Conservation (phyloP, 75 land plant species). For the Sequoia sempervirens region DNA sequence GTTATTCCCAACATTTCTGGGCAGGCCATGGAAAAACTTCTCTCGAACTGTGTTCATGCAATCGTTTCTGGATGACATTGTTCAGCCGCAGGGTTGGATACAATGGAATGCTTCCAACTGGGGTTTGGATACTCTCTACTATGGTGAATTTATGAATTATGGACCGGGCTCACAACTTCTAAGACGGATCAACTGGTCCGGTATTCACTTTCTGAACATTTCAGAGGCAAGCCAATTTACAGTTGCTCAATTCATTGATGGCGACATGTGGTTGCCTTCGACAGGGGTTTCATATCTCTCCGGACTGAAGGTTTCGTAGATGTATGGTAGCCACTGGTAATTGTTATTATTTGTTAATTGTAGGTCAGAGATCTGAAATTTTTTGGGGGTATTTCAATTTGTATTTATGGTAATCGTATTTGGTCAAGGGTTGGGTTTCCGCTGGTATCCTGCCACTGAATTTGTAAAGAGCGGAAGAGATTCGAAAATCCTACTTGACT, state of each 20-base stretch:
- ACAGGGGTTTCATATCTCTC: slow-evolving; percentile 31
- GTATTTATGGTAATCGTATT: not conserved
- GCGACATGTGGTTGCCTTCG: slow-evolving; percentile 29
- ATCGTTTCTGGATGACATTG: slow-evolving; percentile 11
- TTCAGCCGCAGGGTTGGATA: slow-evolving; percentile 9
- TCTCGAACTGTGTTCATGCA: slow-evolving; percentile 13
- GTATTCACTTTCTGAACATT: slow-evolving; percentile 44
- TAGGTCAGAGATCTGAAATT: not conserved
- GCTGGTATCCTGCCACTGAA: too few species aligned
- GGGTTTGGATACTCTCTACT: slow-evolving; percentile 11
- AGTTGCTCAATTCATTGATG: slow-evolving; percentile 36
- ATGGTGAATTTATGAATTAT: slow-evolving; percentile 50
- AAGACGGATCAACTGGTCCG: slow-evolving; percentile 51
- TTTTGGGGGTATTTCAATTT: not conserved
- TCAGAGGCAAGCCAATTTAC: slow-evolving; percentile 44
- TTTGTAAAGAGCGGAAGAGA: too few species aligned
- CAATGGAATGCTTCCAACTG: slow-evolving; percentile 5
- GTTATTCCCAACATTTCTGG: not conserved
- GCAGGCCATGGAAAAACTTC: slow-evolving; percentile 12
- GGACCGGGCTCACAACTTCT: slow-evolving; percentile 59
- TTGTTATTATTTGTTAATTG: too few species aligned
- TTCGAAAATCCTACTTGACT: too few species aligned
- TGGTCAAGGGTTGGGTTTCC: not conserved
- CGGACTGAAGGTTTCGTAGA: slow-evolving; percentile 1
- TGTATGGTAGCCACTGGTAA: too few species aligned